Evolutionary conservation across 2,329 filamentous ascomycete genomes (phyloP), one percentile per base, ranked within the genome.

Genomic region (Hymenoscyphus albidus): DNA sequence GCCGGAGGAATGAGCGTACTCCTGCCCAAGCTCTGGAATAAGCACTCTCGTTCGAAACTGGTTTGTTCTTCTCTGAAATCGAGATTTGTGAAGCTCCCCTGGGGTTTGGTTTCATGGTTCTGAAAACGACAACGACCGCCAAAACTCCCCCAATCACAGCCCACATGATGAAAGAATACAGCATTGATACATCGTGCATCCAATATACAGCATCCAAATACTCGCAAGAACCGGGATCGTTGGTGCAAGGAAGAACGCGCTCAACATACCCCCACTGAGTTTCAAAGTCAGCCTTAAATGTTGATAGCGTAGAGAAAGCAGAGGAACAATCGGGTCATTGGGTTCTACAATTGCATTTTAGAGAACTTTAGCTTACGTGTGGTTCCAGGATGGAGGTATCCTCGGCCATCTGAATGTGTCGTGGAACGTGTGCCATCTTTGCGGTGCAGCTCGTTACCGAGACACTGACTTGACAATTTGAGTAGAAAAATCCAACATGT

Each of bases 141-240:
- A 84, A 73, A 16, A 84, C 76, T 0, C 77, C 80, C 5, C 79
- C 77, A 59, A 86, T 79, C 2, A 80, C 80, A 0, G 80, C 81
- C 84, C 84, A 87, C 55, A 86, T 70, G 65, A 86, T 85, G 67
- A 81, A 82, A 0, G 78, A 81, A 72, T 86, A 86, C 2, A 82
- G 74, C 79, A 86, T 84, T 2, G 80, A 80, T 2, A 80, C 64
- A 69, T 83, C 82, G 70, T 86, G 84, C 66, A 78, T 79, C 62
- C 76, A 76, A 69, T 86, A 87, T 13, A 85, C 82, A 3, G 77
- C 77, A 69, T 85, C 82, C 35, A 86, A 77, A 71, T 88, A 88
- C 42, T 76, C 80, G 72, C 85, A 88, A 5, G 82, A 83, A 1
- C 84, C 85, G 0, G 77, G 70, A 73, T 87, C 85, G 66, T 80